Conservation (phyloP, 106 monocot genomes). For the Dendrobium catenatum region DNA sequence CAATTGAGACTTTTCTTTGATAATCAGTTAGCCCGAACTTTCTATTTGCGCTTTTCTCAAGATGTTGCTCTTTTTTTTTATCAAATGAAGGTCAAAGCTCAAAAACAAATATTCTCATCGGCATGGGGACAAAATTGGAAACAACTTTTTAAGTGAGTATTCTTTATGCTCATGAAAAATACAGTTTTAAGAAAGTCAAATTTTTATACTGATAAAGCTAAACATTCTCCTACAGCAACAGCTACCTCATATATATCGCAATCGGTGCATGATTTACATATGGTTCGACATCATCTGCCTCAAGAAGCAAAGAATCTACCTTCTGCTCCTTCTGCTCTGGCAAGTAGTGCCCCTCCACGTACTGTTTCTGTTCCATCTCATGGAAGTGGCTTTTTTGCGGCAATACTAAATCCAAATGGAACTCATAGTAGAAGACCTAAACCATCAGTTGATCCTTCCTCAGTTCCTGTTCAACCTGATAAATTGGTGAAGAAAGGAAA, state of each 20-base stretch:
- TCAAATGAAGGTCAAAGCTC: slow-evolving; percentile 19
- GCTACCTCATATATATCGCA: slow-evolving; percentile 16
- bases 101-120: slow-evolving; percentile 1
- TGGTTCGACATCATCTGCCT: slow-evolving; percentile 42
- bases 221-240: background rate
- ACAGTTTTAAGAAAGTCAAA: background rate
- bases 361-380: slow-evolving; percentile 37
- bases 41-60: background rate
- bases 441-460: background rate
- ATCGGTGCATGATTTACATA: slow-evolving; percentile 19
- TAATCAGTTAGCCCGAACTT: background rate
- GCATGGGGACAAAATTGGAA: slow-evolving; percentile 3
- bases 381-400: slow-evolving; percentile 79
- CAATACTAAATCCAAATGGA: slow-evolving; percentile 22
- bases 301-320: slow-evolving; percentile 60
- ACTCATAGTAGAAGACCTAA: background rate
- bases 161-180: background rate
- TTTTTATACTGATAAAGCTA: background rate
- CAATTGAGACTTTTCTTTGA: background rate
- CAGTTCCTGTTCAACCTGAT: background rate
- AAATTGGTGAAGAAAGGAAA: background rate
- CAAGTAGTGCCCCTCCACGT: slow-evolving; percentile 7
- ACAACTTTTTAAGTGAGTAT: slow-evolving; percentile 16
- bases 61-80: background rate
- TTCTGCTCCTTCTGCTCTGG: slow-evolving; percentile 44